A percentile compares a stretch with the other conserved stretches of the same genome.
phyloP scores from a whole-genome alignment of 768 basidiomycete genomes.

The Baorangia bicolor region DNA sequence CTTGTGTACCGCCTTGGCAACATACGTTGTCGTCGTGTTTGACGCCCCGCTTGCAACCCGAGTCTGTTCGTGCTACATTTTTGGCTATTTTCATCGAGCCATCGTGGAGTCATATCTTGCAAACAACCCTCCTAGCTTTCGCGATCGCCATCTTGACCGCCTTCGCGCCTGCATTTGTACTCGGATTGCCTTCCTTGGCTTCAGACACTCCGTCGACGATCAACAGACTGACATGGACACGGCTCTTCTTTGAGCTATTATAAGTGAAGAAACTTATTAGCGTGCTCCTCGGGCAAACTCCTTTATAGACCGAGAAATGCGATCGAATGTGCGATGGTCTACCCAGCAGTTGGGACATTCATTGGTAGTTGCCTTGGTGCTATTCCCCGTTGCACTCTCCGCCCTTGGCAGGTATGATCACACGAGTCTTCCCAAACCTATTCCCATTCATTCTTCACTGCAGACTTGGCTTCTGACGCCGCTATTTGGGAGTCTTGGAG shows the following conservation, averaged over 20 bases:
- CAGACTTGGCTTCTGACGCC: slow-evolving; percentile 85
- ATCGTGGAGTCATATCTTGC: too few relatives aligned
- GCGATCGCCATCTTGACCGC: too few relatives aligned
- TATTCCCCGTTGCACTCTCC: slow-evolving; percentile 80
- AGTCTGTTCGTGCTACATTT: too few relatives aligned
- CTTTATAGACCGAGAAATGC: too few relatives aligned
- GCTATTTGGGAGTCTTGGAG: slow-evolving; percentile 67
- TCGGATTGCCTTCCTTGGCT: slow-evolving; percentile 58
- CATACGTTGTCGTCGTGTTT: too few relatives aligned
- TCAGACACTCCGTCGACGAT: slow-evolving; percentile 44
- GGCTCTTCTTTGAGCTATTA: slow-evolving; percentile 81
- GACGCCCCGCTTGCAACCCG: too few relatives aligned
- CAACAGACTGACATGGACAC: too few relatives aligned
- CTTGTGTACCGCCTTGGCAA: too few relatives aligned
- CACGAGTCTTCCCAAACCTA: slow-evolving; percentile 5
- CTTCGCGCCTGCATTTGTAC: slow-evolving; percentile 66
- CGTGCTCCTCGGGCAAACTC: not conserved
- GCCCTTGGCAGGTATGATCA: slow-evolving; percentile 86
- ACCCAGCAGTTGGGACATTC: too few relatives aligned
- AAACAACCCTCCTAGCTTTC: too few relatives aligned
- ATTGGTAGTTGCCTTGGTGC: slow-evolving; percentile 81
- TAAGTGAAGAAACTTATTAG: slow-evolving; percentile 43
- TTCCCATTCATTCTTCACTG: not conserved
- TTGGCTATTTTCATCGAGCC: too few relatives aligned
- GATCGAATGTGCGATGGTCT: too few relatives aligned